Evolutionary conservation across 208 protist species (phyloP), one percentile per base, ranked within the genome.

Genomic region (Trypanosoma conorhini): DNA sequence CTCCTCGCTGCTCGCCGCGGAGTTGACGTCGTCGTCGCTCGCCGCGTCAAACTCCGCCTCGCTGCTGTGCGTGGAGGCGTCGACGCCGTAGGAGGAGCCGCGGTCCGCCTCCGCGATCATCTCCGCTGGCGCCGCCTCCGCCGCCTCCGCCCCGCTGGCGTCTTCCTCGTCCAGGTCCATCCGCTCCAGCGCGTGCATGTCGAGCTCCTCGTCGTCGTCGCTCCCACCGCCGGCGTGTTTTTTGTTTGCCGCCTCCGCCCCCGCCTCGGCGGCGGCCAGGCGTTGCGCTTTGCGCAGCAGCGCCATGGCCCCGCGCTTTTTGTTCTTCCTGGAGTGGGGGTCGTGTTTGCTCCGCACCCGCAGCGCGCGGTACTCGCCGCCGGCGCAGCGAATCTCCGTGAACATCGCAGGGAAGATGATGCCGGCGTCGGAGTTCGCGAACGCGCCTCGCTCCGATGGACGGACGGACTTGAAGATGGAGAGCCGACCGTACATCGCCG

Each of bases 331-430:
- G 5, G 74, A 21, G 5, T 35, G 55, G 28, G 33, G 55, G 17
- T 82, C 74, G 3, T 80, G 55, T 15, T 67, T 80, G 73, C 79
- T 87, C 35, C 76, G 74, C 54, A 92, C 85, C 3, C 83, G 81
- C 50, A 89, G 64, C 15, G 82, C 77, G 19, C 76, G 80, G 26
- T 70, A 78, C 12, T 77, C 85, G 1, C 75, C 76, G 22, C 78
- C 77, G n/a, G 73, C 57, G 24, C 78, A 81, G n/a, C 80, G 79
- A 2, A 83, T 80, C 65, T 95, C 86, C 46, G 80, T 83, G 70
- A 95, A 95, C 82, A 88, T 92, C 9, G 71, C 68, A 3, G 89
- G 89, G 58, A 95, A 95, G 67, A 85, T 61, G 62, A 95, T 86
- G 55, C 90, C 89, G 50, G 81, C 79, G 60, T 71, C 42, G 21